Evolutionary conservation across 495 filamentous ascomycete species (phyloP), one percentile per base, ranked within the genome.

Genomic region (Usnea hakonensis): DNA sequence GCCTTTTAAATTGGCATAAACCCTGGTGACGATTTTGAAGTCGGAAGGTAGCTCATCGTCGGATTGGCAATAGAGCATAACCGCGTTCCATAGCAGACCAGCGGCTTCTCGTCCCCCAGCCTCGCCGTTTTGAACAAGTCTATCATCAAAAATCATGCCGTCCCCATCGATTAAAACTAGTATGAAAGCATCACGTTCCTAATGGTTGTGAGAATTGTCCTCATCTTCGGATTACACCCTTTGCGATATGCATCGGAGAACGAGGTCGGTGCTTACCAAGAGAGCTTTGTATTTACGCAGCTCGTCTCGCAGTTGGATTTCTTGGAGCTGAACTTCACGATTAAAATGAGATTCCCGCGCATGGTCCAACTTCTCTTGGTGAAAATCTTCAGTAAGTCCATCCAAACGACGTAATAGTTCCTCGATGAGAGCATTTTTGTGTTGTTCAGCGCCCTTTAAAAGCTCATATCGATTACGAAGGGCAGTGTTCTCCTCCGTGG

Each of bases 171-270:
- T 81, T 62, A 95, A 75, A 21, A 90, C 80, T 33, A 89, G 70
- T 66, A 91, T 78, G 68, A 90, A 93, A 11, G 87, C 84, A 76
- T 91, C 87, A 55, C 81, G 83, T 53, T 86, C 86, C 88, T 91
- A 70, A 28, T 55, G 11, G 43, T 14, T 10, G 55, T 30, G 19
- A 37, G 41, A n/a, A 37, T 55, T 16, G 8, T 57, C 11, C 37
- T 26, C 10, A 3, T 23, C 55, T 53, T 33, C 2, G 11, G 5
- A 7, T 50, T 50, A 4, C 23, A 35, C 40, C 40, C 26, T 9
- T n/a, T n/a, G 5, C 30, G 8, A 17, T 14, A 16, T 52, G 23
- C 41, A 32, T 21, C 55, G n/a, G 30, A 28, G 23, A 57, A 41
- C 0, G 32, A 21, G 28, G 40, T 30, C 40, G 35, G 28, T 5